Conservation (phyloP, 2,329 filamentous ascomycete genomes). For the Aspergillus piperis region DNA sequence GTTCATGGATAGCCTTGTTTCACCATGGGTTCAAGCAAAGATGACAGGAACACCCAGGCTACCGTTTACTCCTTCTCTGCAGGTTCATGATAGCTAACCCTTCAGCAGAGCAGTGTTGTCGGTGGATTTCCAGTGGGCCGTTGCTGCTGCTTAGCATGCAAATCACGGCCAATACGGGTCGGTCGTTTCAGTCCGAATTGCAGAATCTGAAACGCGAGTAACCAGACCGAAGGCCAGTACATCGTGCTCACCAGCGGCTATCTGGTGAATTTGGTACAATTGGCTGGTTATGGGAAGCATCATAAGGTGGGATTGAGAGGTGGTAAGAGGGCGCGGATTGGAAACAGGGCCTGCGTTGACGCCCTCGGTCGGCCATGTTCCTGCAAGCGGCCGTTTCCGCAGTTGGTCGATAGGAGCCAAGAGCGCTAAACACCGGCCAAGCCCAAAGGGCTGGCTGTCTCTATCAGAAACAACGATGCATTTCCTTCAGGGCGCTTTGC, state of each 20-base stretch:
- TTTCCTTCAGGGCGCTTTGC: neutral
- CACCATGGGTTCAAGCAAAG: neutral
- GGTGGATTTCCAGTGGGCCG: conserved; percentile 10
- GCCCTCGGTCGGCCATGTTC: conserved; percentile 2
- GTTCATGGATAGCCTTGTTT: neutral
- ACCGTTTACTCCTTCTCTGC: conserved; percentile 67
- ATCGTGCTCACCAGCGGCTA: neutral
- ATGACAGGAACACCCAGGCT: conserved; percentile 42
- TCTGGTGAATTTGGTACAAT: conserved; percentile 70
- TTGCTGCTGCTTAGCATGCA: conserved; percentile 1
- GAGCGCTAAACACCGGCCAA: conserved; percentile 9
- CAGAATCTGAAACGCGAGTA: conserved; percentile 15
- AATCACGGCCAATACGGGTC: conserved; percentile 13
- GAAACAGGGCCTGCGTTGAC: neutral
- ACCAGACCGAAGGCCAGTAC: neutral
- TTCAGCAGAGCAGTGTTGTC: neutral
- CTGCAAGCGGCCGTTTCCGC: conserved; percentile 9
- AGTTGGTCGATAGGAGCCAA: conserved; percentile 1
- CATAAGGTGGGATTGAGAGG: neutral
- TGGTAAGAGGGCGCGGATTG: neutral
- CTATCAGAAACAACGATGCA: conserved; percentile 10
- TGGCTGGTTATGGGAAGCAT: neutral
- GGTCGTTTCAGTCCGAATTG: conserved; percentile 9
- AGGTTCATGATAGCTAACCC: neutral
- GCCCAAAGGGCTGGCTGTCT: conserved; percentile 5